Conservation (phyloP, 805 yeast species). For the Candida sakaeoensis region DNA sequence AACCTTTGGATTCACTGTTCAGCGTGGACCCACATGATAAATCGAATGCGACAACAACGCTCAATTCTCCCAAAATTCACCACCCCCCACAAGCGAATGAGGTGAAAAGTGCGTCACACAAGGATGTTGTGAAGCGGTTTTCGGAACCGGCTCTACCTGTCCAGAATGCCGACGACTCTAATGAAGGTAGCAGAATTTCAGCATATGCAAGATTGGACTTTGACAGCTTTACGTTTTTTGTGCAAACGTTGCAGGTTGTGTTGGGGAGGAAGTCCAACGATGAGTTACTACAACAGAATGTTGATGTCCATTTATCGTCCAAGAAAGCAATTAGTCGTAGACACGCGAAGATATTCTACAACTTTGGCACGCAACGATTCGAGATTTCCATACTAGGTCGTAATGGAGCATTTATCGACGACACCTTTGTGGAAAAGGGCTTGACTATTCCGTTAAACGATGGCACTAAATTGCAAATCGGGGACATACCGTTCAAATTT, state of each 20-base stretch:
- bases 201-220: constrained; percentile 82
- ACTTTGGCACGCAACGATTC: constrained; percentile 92
- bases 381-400: constrained; percentile 89
- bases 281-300: constrained; percentile 57
- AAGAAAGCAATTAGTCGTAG: constrained; percentile 90
- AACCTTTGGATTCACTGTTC: not conserved
- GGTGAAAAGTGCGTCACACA: not conserved
- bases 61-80: not conserved
- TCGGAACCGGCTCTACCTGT: constrained; percentile 18
- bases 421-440: constrained; percentile 82
- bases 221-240: constrained; percentile 89
- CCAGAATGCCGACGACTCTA: constrained; percentile 9
- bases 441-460: constrained; percentile 84
- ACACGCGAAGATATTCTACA: constrained; percentile 94
- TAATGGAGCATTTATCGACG: constrained; percentile 96
- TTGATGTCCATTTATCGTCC: constrained; percentile 89
- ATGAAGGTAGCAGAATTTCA: constrained; percentile 34
- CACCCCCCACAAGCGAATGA: not conserved
- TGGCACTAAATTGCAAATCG: constrained; percentile 85
- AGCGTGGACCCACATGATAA: not conserved
- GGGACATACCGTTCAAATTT: constrained; percentile 85
- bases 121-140: too few relatives aligned
- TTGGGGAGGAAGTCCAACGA: constrained; percentile 76
- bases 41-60: not conserved
- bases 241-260: constrained; percentile 91